Evolutionary conservation across 1,139 yeast species (phyloP), one percentile per base, ranked within the genome.

Genomic region (Kurtzmaniella quercitrusa): DNA sequence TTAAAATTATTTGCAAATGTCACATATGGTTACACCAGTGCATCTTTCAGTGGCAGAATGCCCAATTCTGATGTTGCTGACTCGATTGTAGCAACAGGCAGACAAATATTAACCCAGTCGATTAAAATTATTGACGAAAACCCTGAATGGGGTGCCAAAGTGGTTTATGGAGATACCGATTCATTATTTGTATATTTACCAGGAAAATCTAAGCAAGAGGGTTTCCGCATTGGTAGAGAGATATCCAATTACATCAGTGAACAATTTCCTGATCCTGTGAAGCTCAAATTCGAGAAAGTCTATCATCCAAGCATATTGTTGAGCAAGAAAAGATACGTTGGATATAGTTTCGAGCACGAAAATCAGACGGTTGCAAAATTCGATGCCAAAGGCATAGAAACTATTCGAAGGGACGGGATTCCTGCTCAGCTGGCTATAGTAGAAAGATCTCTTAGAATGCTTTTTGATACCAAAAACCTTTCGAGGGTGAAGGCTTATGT

Each of bases 301-400:
- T 93, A 93, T 56, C 85, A 84, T 54, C 97, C 97, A 0, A 81
- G 91, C 51, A 78, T 93, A 3, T 62, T 93, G 40, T 66, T 90
- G 38, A 85, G 95, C 23, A 93, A 93, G 60, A 93, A 93, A 57
- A 63, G 98, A 40, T 93, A 93, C 58, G 96, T 90, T 18, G 98
- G 98, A 0, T 81, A 61, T 56, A 75, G 86, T 44, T 91, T 75
- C 60, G 96, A 87, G 51, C 58, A 62, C 29, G 75, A 70, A 36
- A 64, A 63, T 15, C 91, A 86, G 53, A 52, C 44, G 3, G 63
- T 51, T 7, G 89, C 96, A 0, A 74, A 65, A 25, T 91, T 93
- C 60, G 98, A 93, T 66, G 97, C 98, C 2, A 93, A 93, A 55
- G 98, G 98, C 1, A 90, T 89, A 15, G 98, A 93, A 60, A 93